Evolutionary conservation across 1,284 basidiomycete genomes (phyloP), one percentile per base, ranked within the genome.

Genomic region (Athelia sp.): DNA sequence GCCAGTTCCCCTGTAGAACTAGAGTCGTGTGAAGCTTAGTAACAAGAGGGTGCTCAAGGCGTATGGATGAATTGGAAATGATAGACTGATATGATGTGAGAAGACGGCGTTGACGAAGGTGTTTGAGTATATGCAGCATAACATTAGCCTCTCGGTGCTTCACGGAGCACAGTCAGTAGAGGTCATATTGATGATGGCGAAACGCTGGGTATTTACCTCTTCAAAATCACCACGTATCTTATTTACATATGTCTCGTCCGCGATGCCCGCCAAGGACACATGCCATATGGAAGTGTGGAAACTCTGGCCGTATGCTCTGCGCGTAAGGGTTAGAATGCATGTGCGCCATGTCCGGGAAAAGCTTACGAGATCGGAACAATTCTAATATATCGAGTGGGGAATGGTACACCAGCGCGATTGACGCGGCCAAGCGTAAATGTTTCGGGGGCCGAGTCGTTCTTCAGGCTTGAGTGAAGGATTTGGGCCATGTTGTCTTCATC

Each of bases 211-310:
- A 40, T 4, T 17, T 8, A 89, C 88, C 67, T 85, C 76, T 48
- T 87, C 79, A 55, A 86, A 82, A 48, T 59, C 65, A 19, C 56
- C 55, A 32, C 71, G 69, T 17, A 83, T 70, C 52, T 69, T 63
- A 48, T 79, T 73, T 15, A 90, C 80, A 46, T 74, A 76, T 1
- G 60, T 58, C 45, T 75, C 67, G 22, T 85, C 78, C 1, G 60
- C 65, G 43, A 85, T 76, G 3, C 87, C 88, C 3, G 69, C 64
- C 50, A 90, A 57, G 1, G 80, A 63, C 26, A 90, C 71, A 55
- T 84, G 73, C 88, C 88, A 90, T 50, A 91, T 82, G 2, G 87
- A 89, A 22, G 81, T 80, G 58, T 90, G 85, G 60, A 84, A 90
- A 59, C 77, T 83, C 50, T 75, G 78, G 1, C 75, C 78, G 60